Conservation (phyloP, 2,329 filamentous ascomycete genomes). For the Blastomyces gilchristii region DNA sequence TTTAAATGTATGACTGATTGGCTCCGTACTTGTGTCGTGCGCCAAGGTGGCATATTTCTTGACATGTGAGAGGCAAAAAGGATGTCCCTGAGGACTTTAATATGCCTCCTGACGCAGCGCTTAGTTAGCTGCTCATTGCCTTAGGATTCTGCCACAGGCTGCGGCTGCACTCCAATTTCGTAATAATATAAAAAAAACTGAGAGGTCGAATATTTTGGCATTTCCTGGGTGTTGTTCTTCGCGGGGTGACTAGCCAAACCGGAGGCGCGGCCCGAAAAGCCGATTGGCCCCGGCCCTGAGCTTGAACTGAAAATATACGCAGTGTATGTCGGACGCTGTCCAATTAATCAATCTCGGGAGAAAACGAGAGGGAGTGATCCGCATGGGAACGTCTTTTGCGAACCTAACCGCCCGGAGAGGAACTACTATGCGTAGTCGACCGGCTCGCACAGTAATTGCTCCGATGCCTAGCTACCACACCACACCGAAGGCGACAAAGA, state of each 20-base stretch:
- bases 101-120: not conserved
- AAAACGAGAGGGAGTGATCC: not conserved
- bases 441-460: too few species aligned
- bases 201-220: not conserved
- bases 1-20: not conserved
- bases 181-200: not conserved
- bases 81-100: not conserved
- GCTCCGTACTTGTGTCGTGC: not conserved
- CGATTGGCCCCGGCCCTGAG: not conserved
- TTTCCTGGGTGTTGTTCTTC: not conserved
- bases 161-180: not conserved
- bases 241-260: not conserved
- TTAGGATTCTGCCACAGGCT: not conserved
- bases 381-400: not conserved
- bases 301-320: not conserved
- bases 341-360: not conserved
- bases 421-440: too few species aligned
- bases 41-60: not conserved
- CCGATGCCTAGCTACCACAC: not conserved
- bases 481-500: not conserved
- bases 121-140: not conserved
- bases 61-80: not conserved
- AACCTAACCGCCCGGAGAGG: not conserved
- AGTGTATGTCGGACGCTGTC: not conserved
- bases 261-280: not conserved